Evolutionary conservation across 2,329 filamentous ascomycete species (phyloP).

Genomic region (Fusarium pseudoanthophilum): DNA sequence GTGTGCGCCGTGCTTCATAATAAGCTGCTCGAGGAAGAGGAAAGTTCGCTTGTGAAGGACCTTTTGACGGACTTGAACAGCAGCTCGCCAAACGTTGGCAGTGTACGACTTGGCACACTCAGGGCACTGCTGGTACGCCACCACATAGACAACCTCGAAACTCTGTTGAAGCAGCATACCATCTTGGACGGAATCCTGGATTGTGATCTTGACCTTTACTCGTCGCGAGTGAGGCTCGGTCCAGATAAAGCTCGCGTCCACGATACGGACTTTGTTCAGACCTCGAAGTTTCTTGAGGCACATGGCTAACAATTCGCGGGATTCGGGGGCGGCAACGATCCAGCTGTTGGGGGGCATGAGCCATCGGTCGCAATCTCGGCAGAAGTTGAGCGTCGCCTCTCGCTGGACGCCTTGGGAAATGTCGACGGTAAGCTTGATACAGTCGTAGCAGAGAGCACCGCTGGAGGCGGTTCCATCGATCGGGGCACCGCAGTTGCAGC

Average conservation of each 20-base stretch:
- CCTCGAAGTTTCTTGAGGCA: slow-evolving; percentile 90
- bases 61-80: slow-evolving; percentile 95
- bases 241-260: slow-evolving; percentile 97
- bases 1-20: slow-evolving; percentile 92
- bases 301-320: slow-evolving; percentile 89
- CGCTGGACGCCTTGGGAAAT: slow-evolving; percentile 91
- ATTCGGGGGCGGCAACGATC: slow-evolving; percentile 87
- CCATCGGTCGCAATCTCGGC: slow-evolving; percentile 95
- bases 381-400: slow-evolving; percentile 90
- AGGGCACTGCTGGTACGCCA: slow-evolving; percentile 91
- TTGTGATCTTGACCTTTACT: slow-evolving; percentile 94
- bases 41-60: slow-evolving; percentile 90
- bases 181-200: slow-evolving; percentile 76
- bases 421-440: slow-evolving; percentile 93
- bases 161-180: slow-evolving; percentile 84
- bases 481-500: slow-evolving; percentile 95
- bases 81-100: slow-evolving; percentile 93
- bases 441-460: slow-evolving; percentile 94
- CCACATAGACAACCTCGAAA: slow-evolving; percentile 93
- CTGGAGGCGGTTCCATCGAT: slow-evolving; percentile 90
- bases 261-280: slow-evolving; percentile 89
- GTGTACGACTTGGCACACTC: slow-evolving; percentile 97
- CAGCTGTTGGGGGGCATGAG: slow-evolving; percentile 86
- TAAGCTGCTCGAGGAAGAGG: slow-evolving; percentile 85
- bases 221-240: slow-evolving; percentile 95